Base-by-base conservation (phyloP, 768 basidiomycete species). In the Leccinum variicolor region DNA sequence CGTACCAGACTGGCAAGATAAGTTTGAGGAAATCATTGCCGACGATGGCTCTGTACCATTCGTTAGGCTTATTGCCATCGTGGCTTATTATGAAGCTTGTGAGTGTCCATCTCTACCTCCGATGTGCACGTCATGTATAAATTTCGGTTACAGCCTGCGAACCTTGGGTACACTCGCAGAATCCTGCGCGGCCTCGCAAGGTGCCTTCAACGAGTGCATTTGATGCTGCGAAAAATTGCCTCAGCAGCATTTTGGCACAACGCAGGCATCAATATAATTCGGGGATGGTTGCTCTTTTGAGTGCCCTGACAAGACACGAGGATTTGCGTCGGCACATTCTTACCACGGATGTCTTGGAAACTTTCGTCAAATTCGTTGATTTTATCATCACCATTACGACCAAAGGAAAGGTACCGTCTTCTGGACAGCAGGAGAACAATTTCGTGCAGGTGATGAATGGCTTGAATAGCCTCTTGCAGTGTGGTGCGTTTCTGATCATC, bases 21-120 rank as follows among this genome's bases (percentile, higher is more conserved):
- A 54, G 41, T 61, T 67, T 21, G 50, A 10, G 25, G 41, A 31
- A 2, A 57, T 63, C 43, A 61, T 68, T 15, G 11, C 48, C 4
- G 53, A 50, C 19, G 26, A 4, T 14, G 4, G 59, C 8, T 64
- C 48, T n/a, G 46, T 51, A 8, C 49, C 58, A 7, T 57, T 67
- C 11, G 59, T 68, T 3, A 58, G 57, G 52, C 61, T 67, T 5
- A 66, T 65, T 10, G 51, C 63, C 4, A 60, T 67, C n/a, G 59
- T 68, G 1, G 66, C 66, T 14, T 67, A 66, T 46, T 63, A 56
- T 11, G 66, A 67, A 39, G 64, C 48, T 49, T 49, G 66, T 68
- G 17, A 49, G 66, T 36, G 17, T 25, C 36, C 47, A 6, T 11
- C 17, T 39, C 36, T 17, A 8, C 36, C 15, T 29, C 3, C 13